phyloP scores from a whole-genome alignment of 345 rosid species.

The Rhizophora apiculata region DNA sequence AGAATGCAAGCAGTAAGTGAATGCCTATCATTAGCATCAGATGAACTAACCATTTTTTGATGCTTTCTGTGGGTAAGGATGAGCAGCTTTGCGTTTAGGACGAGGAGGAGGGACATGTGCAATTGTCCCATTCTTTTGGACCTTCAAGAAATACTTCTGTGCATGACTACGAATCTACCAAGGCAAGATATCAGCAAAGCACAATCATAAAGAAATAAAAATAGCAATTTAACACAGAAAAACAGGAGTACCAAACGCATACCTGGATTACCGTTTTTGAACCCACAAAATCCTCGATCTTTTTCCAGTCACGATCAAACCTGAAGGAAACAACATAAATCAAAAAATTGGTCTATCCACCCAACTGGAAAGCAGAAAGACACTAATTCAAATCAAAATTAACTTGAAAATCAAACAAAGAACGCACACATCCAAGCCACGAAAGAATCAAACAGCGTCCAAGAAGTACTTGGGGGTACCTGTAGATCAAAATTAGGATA shows the following conservation, averaged over 20 bases:
- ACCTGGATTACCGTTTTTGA: conserved; percentile 99
- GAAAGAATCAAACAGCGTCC: too few relatives aligned
- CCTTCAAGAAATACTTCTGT: conserved; percentile 93
- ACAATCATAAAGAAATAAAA: not conserved
- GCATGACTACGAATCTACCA: conserved; percentile 95
- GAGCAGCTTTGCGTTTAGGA: conserved; percentile 94
- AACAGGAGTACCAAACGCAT: conserved; percentile 14
- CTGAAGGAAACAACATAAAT: conserved; percentile 37
- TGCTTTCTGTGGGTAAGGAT: conserved; percentile 95
- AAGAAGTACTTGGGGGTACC: too few relatives aligned
- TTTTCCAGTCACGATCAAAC: conserved; percentile 99
- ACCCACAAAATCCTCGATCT: conserved; percentile 96
- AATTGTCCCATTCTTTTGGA: conserved; percentile 83
- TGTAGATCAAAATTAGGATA: not conserved
- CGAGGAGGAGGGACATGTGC: conserved; percentile 98
- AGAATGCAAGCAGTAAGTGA: conserved; percentile 2
- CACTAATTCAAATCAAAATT: too few relatives aligned
- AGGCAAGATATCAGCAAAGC: conserved; percentile 15
- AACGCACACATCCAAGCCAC: too few relatives aligned
- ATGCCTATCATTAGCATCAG: not conserved
- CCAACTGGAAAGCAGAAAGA: too few relatives aligned
- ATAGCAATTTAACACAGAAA: not conserved
- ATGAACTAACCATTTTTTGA: conserved; percentile 62
- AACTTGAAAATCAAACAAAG: too few relatives aligned
- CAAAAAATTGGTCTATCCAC: not conserved